A percentile compares a stretch with the other conserved stretches of the same genome.
Conservation (phyloP, 2,329 filamentous ascomycete genomes). For the Ophiostoma australiae region DNA sequence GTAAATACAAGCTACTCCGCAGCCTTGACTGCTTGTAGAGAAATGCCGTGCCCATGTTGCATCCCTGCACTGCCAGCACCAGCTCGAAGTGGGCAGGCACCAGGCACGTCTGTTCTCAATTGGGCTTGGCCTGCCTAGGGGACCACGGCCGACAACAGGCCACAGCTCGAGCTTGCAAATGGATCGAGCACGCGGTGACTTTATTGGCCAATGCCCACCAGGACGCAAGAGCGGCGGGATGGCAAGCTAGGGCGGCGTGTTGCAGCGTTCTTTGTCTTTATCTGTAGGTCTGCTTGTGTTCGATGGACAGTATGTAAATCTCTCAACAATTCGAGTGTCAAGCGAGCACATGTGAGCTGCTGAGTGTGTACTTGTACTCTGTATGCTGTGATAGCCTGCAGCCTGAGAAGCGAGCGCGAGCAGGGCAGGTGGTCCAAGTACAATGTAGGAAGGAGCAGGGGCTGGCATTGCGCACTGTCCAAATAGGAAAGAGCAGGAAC, state of each 20-base stretch:
- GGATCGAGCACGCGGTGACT: conserved; percentile 26
- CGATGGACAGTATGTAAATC: background rate
- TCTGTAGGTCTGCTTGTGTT: background rate
- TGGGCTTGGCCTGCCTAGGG: background rate
- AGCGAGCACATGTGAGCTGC: background rate
- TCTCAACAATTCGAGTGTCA: background rate
- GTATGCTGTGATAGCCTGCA: background rate
- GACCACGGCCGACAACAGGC: background rate
- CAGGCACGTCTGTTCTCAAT: background rate
- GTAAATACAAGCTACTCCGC: background rate
- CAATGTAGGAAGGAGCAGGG: background rate
- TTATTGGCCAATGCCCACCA: conserved; percentile 26
- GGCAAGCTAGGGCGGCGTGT: background rate
- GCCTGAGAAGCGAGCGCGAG: background rate
- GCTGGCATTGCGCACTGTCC: background rate
- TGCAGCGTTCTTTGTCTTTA: conserved; percentile 9
- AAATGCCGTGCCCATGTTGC: conserved; percentile 1
- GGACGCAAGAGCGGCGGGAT: background rate
- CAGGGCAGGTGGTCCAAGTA: background rate
- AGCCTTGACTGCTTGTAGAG: conserved; percentile 3
- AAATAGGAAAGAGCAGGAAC: conserved; percentile 2
- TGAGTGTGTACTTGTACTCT: too few relatives aligned
- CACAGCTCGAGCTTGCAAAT: conserved; percentile 16
- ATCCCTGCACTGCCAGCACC: background rate
- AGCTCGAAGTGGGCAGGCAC: background rate